Conservation (phyloP, 2,329 filamentous ascomycete species). For the Penicillium thymicola region DNA sequence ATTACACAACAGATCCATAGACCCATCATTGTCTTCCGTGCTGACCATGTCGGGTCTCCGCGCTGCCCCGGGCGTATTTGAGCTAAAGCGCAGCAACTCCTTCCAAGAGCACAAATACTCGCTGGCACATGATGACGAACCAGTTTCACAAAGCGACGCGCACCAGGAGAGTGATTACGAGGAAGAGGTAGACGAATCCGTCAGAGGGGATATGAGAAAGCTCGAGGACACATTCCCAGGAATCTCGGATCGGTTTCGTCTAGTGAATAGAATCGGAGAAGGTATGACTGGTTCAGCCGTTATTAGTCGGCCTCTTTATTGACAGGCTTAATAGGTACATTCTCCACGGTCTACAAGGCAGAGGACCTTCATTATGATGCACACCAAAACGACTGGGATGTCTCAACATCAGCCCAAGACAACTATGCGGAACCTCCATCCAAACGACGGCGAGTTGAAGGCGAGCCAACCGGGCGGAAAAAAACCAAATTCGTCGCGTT, state of each 20-base stretch:
- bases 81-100: conserved; percentile 21
- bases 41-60: conserved; percentile 28
- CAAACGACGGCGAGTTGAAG: conserved; percentile 51
- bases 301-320: neutral
- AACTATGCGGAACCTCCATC: conserved; percentile 68
- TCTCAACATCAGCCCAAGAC: conserved; percentile 59
- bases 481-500: conserved; percentile 83
- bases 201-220: conserved; percentile 82
- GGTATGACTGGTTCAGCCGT: conserved; percentile 52
- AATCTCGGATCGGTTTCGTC: conserved; percentile 76
- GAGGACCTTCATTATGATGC: conserved; percentile 83
- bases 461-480: conserved; percentile 41
- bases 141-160: conserved; percentile 16
- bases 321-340: conserved; percentile 65
- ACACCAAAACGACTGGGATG: conserved; percentile 85
- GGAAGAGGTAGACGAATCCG: conserved; percentile 47
- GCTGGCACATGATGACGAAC: conserved; percentile 13
- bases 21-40: neutral
- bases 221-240: conserved; percentile 78
- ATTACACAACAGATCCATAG: neutral
- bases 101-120: conserved; percentile 18
- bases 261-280: conserved; percentile 97
- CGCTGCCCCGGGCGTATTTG: conserved; percentile 25
- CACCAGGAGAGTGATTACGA: conserved; percentile 26
- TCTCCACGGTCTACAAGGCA: conserved; percentile 98